Evolutionary conservation across 129 eudicot species (phyloP).

Genomic region (Flaveria ramosissima): DNA sequence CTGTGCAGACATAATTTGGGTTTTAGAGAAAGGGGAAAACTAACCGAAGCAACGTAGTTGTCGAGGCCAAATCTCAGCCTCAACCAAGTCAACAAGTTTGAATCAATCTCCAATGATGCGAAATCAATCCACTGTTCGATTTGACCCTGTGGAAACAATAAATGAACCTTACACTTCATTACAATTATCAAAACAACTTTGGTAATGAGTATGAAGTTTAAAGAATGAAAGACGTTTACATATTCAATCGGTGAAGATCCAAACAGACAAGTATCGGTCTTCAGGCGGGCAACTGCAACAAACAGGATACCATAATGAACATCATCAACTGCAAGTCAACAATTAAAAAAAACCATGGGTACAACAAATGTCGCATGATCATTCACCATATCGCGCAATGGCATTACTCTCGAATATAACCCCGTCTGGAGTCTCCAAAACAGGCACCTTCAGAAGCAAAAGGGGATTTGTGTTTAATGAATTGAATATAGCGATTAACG

Average conservation of each 20-base stretch:
- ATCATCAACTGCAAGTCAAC: not conserved
- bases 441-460: conserved; percentile 60
- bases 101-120: conserved; percentile 56
- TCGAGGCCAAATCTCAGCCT: conserved; percentile 44
- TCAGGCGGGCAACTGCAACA: conserved; percentile 54
- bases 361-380: not conserved
- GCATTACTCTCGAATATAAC: conserved; percentile 89
- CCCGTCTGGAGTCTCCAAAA: conserved; percentile 83
- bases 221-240: conserved; percentile 34
- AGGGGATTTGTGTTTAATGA: not conserved
- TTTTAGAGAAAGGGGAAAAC: not conserved
- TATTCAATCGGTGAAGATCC: conserved; percentile 70
- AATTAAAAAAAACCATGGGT: not conserved
- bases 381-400: conserved; percentile 75
- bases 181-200: conserved; percentile 2
- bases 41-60: conserved; percentile 50
- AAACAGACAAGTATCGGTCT: conserved; percentile 51
- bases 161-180: not conserved
- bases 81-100: conserved; percentile 40
- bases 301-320: conserved; percentile 18
- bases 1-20: not conserved
- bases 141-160: conserved; percentile 43
- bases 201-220: not conserved
- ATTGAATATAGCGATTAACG: not conserved
- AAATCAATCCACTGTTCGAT: conserved; percentile 78